phyloP scores from a whole-genome alignment of 306 rosid genomes.

The Styphnolobium japonicum region DNA sequence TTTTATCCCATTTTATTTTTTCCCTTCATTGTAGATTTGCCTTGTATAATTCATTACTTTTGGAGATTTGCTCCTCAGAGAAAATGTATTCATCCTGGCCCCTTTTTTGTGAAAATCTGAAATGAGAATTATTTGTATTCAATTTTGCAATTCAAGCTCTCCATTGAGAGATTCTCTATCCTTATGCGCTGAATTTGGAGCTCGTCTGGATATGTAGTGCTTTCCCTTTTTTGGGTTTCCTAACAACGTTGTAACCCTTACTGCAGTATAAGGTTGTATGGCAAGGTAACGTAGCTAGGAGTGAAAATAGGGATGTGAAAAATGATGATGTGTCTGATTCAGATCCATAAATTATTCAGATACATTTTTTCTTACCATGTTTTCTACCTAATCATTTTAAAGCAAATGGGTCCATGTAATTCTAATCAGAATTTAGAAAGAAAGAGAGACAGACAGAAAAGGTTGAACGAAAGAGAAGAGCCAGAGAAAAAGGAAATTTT shows the following conservation, averaged over 20 bases:
- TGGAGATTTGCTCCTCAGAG: conserved; percentile 22
- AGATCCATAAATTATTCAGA: neutral
- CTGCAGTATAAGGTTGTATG: neutral
- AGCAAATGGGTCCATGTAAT: neutral
- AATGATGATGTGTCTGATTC: neutral
- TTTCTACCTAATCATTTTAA: neutral
- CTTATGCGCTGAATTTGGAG: neutral
- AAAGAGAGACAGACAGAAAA: no score
- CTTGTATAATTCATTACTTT: neutral
- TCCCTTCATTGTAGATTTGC: conserved; percentile 38
- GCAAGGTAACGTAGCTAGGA: neutral
- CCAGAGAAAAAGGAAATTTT: no score
- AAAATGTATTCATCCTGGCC: conserved; percentile 55
- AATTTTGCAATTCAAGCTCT: neutral
- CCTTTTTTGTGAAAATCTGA: neutral
- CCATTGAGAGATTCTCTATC: neutral
- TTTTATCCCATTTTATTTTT: neutral
- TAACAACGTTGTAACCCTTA: neutral
- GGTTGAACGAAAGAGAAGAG: no score
- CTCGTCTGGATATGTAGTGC: neutral
- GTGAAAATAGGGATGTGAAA: neutral
- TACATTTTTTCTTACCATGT: neutral
- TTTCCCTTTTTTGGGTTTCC: neutral
- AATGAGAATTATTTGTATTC: neutral
- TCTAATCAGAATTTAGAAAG: neutral